Base-by-base conservation (phyloP, 441 rosid genomes). In the Bocquillonia castaneifolia region DNA sequence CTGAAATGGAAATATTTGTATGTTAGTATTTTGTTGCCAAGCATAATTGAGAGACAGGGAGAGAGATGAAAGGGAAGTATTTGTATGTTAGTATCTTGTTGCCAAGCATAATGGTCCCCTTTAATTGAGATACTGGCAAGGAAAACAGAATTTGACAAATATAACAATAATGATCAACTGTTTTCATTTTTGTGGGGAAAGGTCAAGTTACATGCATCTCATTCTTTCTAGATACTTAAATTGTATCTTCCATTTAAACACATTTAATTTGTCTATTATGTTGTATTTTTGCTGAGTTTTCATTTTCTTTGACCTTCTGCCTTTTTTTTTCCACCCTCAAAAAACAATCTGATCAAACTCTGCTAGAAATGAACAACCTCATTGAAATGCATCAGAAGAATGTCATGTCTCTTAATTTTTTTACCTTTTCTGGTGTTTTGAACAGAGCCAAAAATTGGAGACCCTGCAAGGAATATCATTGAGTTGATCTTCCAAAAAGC, bases 401-500 rank as follows among this genome's bases (percentile, higher is more conserved):
- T 42, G 50, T 45, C 17, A 6, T 17, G 14, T 45, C 14, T 6
- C 2, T 12, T 6, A 2, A 3, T 47, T 18, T 44, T 39, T 2
- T 22, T 59, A 26, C 13, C 17, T 25, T 9, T 0, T 61, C 23
- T 37, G 32, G 22, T 15, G 50, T 39, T 51, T 68, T 66, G 36
- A 58, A 44, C 76, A 79, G 86, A 80, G 72, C 70, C 80, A 50
- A 65, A 32, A 39, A 56, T 37, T 45, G 83, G 82, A 54, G 89
- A 85, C 65, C 80, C 83, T 10, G 77, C 85, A 13, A 85, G 84
- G 66, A 83, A 79, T 47, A 75, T 87, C 52, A 54, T 64, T 10
- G 84, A 80, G 76, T 74, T 79, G 39, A 83, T 83, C 67, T 77
- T 83, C 77, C 77, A 71, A 2, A 77, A 60, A 58, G 82, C 89